phyloP scores from a whole-genome alignment of 2,329 filamentous ascomycete species.

The Seiridium unicorne region DNA sequence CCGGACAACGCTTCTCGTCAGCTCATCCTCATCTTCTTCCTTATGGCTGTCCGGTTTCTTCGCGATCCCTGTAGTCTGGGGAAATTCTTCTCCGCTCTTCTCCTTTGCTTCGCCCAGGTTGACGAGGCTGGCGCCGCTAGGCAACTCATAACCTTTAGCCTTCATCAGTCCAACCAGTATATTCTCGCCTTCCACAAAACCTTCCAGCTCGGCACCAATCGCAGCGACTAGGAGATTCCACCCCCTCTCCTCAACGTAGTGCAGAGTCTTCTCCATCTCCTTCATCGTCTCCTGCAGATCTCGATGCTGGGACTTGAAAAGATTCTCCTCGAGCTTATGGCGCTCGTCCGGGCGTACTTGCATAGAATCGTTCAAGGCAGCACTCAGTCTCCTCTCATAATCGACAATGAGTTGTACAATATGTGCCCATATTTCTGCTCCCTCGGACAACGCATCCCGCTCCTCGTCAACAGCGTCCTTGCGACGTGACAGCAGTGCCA shows the following conservation, averaged over 20 bases:
- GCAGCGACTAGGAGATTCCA: conserved; percentile 78
- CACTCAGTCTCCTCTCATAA: conserved; percentile 53
- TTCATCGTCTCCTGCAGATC: conserved; percentile 57
- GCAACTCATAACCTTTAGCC: conserved; percentile 5
- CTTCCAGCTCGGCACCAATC: conserved; percentile 71
- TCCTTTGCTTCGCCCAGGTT: conserved; percentile 13
- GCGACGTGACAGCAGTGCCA: conserved; percentile 52
- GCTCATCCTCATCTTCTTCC: conserved; percentile 20
- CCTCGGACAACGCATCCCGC: conserved; percentile 64
- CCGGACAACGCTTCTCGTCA: conserved; percentile 30
- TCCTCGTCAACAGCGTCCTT: conserved; percentile 60
- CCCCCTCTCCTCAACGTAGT: conserved; percentile 55
- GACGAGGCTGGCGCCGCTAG: conserved; percentile 16
- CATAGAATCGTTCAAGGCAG: conserved; percentile 13
- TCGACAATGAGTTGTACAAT: conserved; percentile 56
- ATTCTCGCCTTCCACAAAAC: conserved; percentile 58
- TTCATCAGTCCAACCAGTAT: conserved; percentile 43
- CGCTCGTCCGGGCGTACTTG: conserved; percentile 14
- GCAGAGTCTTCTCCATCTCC: conserved; percentile 53
- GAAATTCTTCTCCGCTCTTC: conserved; percentile 1
- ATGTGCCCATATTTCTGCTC: conserved; percentile 64
- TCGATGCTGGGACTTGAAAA: conserved; percentile 44
- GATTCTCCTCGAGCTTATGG: conserved; percentile 29
- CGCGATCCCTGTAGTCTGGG: background rate
- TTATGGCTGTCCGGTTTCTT: background rate